A percentile compares a stretch with the other conserved stretches of the same genome.
Evolutionary conservation across 169 alveolate species (phyloP).

Genomic region (Plasmodium sp.): DNA sequence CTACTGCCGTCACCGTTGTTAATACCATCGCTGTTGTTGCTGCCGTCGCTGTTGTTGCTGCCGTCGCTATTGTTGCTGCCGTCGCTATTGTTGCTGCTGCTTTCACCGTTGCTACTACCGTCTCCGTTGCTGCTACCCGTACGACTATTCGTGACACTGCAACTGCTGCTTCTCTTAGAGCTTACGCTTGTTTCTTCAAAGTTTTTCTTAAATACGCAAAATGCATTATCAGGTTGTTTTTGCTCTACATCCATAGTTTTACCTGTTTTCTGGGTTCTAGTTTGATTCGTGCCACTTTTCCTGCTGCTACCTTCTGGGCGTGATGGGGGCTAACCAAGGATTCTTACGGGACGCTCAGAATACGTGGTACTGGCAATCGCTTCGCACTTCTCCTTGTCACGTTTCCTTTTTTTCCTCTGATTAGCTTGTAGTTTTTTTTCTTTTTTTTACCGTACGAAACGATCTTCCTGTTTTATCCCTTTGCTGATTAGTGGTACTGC

Average conservation of each 20-base stretch:
- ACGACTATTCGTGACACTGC: not conserved
- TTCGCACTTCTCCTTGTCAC: not conserved
- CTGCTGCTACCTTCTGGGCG: not conserved
- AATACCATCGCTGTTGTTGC: too few species aligned
- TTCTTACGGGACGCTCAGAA: not conserved
- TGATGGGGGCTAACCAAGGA: not conserved
- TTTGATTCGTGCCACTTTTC: not conserved
- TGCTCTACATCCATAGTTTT: not conserved
- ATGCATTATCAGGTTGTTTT: constrained; percentile 1
- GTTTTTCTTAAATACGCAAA: not conserved
- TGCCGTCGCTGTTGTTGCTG: not conserved
- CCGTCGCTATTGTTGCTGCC: not conserved
- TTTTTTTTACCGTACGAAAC: not conserved
- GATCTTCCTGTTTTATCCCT: not conserved
- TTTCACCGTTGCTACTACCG: not conserved
- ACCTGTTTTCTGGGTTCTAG: not conserved
- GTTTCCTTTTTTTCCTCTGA: constrained; percentile 3
- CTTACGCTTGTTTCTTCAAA: not conserved
- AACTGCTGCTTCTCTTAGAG: not conserved
- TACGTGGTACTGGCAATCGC: not conserved
- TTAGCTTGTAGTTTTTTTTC: not conserved
- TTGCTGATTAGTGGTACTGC: not conserved
- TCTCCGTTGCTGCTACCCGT: not conserved
- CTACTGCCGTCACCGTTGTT: not conserved
- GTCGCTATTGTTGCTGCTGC: not conserved